Evolutionary conservation across 73 alveolate species (phyloP), one percentile per base, ranked within the genome.

Genomic region (Paraurostyla sp.): DNA sequence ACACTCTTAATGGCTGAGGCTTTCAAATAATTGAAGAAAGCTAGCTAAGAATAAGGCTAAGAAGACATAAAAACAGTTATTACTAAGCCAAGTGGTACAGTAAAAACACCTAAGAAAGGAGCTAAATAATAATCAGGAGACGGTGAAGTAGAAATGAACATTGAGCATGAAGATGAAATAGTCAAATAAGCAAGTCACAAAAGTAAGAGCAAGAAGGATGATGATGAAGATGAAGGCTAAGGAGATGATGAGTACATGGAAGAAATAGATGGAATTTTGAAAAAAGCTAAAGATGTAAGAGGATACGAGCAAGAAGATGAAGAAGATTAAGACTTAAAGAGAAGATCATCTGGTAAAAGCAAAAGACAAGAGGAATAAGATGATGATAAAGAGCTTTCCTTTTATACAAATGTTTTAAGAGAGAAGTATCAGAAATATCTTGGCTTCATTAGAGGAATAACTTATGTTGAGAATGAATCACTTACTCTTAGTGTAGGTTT

Each of bases 1-100:
- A 97, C 98, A 11, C 54, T 89, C 32, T 88, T 96, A 60, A 85
- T 94, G 84, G 78, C 89, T 30, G 96, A 94, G 86, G 92, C 95
- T 50, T 52, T 91, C 46, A 89, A 93, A 58, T 88, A 95, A 87
- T 65, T 96, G 81, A 95, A 89, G 90, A 89, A 85, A 30, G 98
- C 95, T 60, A 88, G 86, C 80, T 57, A 94, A 91, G 92, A 84
- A 40, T 25, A 48, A 27, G 86, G 86, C 2, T 48, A 45, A 50
- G 68, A 45, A 18, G 86, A 48, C 42, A 56, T 73, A 2, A 2
- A 78, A 60, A 54, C 63, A 1, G 40, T 51, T 27, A 23, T 57
- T 16, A 35, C 41, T 4, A 88, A 93, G 71, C 86, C 91, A 50
- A 94, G 82, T 50, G 63, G 91, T 20, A 90, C 92, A 51, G 83